phyloP scores from a whole-genome alignment of 164 flowering plant genomes.

The Houttuynia cordata region DNA sequence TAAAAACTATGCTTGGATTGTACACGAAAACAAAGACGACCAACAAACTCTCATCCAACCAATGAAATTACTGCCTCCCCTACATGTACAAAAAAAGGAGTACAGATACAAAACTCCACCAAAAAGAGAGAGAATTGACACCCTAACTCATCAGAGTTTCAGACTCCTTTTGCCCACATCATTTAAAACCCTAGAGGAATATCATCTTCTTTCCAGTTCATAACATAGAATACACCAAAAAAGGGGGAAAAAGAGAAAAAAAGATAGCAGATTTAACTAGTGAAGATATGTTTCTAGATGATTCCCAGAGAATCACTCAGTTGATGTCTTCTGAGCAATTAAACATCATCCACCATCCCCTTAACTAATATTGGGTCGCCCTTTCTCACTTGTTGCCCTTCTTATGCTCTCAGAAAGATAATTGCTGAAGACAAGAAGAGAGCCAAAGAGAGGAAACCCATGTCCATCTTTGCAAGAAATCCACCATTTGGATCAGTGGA shows the following conservation, averaged over 20 bases:
- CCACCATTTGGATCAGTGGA: constrained; percentile 1
- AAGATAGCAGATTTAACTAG: neutral
- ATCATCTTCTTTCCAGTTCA: no score
- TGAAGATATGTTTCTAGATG: neutral
- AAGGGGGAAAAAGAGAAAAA: no score
- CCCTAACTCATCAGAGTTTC: neutral
- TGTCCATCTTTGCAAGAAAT: neutral
- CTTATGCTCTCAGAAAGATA: neutral
- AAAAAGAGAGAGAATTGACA: neutral
- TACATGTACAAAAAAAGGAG: neutral
- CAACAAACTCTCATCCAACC: neutral
- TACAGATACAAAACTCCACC: neutral
- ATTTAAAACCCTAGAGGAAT: no score
- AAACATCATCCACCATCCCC: no score
- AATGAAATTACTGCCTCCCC: neutral
- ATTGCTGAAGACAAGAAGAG: neutral
- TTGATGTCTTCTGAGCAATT: no score
- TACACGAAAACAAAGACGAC: no score
- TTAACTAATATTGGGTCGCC: no score
- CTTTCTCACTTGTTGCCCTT: neutral
- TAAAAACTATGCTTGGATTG: no score
- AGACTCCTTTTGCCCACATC: neutral
- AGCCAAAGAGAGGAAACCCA: neutral
- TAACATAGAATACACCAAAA: no score
- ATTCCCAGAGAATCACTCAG: neutral